Evolutionary conservation across 345 rosid genomes (phyloP).

Genomic region (Adansonia digitata): DNA sequence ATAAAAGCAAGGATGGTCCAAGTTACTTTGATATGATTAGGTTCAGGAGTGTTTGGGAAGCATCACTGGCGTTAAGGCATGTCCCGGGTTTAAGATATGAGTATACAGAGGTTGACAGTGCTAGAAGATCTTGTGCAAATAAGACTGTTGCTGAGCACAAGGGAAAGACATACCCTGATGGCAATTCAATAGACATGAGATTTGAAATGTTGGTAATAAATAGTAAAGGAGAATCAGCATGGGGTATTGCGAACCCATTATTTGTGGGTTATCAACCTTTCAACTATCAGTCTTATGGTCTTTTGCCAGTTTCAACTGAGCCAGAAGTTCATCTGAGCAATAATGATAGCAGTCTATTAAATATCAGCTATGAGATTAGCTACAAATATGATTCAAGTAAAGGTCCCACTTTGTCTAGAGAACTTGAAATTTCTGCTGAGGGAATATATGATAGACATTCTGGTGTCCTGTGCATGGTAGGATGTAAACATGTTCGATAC

Average conservation of each 20-base stretch:
- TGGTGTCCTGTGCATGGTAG: constrained; percentile 82
- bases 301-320: background rate
- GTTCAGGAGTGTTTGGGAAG: constrained; percentile 35
- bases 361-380: constrained; percentile 62
- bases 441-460: constrained; percentile 58
- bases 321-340: constrained; percentile 19
- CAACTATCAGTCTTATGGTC: constrained; percentile 8
- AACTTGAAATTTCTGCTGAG: constrained; percentile 59
- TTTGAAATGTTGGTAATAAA: constrained; percentile 47
- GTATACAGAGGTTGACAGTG: constrained; percentile 47
- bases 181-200: constrained; percentile 59
- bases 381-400: constrained; percentile 27
- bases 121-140: constrained; percentile 33
- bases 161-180: constrained; percentile 52
- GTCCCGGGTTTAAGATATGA: constrained; percentile 45
- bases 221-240: constrained; percentile 34
- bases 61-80: constrained; percentile 13
- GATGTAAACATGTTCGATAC: constrained; percentile 45
- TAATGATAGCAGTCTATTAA: constrained; percentile 34
- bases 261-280: constrained; percentile 56
- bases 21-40: constrained; percentile 41
- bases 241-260: constrained; percentile 53
- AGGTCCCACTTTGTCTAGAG: constrained; percentile 19
- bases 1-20: constrained; percentile 34
- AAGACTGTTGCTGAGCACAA: constrained; percentile 30